phyloP scores from a whole-genome alignment of 768 basidiomycete genomes.

The Naganishia antarctica region DNA sequence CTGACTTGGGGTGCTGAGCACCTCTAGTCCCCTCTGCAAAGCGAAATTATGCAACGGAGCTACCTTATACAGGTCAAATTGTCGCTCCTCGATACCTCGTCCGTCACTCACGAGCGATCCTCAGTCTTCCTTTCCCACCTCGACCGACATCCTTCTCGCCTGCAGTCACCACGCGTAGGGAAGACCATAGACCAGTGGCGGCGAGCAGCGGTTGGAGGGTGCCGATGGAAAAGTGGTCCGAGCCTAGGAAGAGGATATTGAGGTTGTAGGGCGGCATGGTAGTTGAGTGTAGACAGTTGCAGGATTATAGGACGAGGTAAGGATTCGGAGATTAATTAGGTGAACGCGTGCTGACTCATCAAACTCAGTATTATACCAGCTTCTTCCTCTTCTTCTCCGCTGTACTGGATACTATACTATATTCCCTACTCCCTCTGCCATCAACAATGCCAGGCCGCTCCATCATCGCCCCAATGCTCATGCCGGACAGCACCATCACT shows the following conservation, averaged over 20 bases:
- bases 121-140: slow-evolving; percentile 53
- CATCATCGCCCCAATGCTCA: neutral
- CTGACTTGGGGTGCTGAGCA: slow-evolving; percentile 60
- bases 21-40: slow-evolving; percentile 56
- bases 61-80: too few relatives aligned
- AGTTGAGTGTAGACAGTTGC: neutral
- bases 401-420: neutral
- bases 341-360: neutral
- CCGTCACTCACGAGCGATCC: slow-evolving; percentile 31
- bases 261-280: neutral
- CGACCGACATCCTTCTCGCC: slow-evolving; percentile 64
- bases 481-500: neutral
- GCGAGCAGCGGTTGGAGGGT: slow-evolving; percentile 63
- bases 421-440: neutral
- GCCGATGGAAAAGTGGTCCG: slow-evolving; percentile 77
- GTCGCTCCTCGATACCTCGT: too few relatives aligned
- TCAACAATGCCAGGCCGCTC: slow-evolving; percentile 2
- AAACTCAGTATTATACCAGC: too few relatives aligned
- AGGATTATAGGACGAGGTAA: neutral
- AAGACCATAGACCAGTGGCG: slow-evolving; percentile 69
- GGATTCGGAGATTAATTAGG: neutral
- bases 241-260: slow-evolving; percentile 67
- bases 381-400: neutral
- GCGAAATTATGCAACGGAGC: slow-evolving; percentile 68
- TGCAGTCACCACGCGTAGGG: slow-evolving; percentile 65